A percentile compares a stretch with the other conserved stretches of the same genome.
Conservation (phyloP, 2,329 filamentous ascomycete genomes). For the Arthrobotrys sphaeroides region DNA sequence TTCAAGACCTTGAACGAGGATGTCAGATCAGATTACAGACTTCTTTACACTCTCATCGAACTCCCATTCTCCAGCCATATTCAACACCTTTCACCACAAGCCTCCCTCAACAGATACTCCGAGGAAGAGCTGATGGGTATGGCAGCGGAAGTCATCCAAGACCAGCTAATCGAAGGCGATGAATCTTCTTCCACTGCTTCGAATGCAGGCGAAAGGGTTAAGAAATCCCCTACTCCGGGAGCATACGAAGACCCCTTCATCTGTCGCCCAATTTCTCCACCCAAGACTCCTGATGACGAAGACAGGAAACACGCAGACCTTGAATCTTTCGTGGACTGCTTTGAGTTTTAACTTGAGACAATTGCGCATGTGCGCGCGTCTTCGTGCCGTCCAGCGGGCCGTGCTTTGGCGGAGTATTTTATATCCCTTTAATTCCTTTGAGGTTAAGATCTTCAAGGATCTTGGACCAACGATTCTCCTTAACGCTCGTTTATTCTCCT, state of each 20-base stretch:
- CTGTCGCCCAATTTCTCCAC: constrained; percentile 34
- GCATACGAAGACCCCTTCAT: constrained; percentile 21
- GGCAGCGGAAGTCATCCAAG: constrained; percentile 41
- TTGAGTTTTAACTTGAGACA: constrained; percentile 22
- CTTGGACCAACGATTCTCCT: background rate
- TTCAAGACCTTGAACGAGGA: constrained; percentile 37
- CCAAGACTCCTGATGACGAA: constrained; percentile 44
- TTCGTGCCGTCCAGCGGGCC: background rate
- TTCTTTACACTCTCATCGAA: constrained; percentile 38
- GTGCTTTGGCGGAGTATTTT: background rate
- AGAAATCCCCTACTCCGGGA: background rate
- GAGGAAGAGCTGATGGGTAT: constrained; percentile 43
- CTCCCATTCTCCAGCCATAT: constrained; percentile 44
- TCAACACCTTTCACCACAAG: constrained; percentile 29
- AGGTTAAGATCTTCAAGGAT: constrained; percentile 2
- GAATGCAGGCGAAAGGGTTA: constrained; percentile 6
- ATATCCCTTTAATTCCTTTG: background rate
- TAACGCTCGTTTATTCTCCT: constrained; percentile 19
- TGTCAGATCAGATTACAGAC: constrained; percentile 26
- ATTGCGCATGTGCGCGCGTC: background rate
- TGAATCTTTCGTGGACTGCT: constrained; percentile 23
- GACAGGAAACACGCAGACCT: constrained; percentile 26
- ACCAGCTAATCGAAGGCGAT: constrained; percentile 38
- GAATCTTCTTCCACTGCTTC: constrained; percentile 1
- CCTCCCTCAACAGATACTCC: constrained; percentile 6